Base-by-base conservation (phyloP, 1,284 basidiomycete genomes). In the Neonothopanus nambi region DNA sequence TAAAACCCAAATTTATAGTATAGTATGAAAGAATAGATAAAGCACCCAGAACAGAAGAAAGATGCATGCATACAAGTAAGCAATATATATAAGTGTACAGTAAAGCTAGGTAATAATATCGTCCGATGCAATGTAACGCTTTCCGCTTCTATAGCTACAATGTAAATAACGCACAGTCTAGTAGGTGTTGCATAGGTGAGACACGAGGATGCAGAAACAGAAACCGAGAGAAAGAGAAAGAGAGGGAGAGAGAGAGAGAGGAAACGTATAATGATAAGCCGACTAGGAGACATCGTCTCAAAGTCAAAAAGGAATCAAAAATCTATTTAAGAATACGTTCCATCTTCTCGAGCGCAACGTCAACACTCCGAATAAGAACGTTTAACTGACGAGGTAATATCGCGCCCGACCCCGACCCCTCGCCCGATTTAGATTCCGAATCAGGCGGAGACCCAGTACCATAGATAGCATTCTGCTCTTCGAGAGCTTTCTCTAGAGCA, bases 401-500 rank as follows among this genome's bases (percentile, higher is more conserved):
- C 1, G 69, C 65, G 12, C 59, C 67, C 23, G 54, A 50, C 48
- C 49, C 56, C n/a, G n/a, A n/a, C n/a, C n/a, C n/a, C 56, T 61
- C 61, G 53, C 51, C 58, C 46, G 24, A 55, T 57, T 63, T 61
- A 18, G 40, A 36, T 51, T 52, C 58, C 47, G 24, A 54, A 57
- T 63, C 61, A 17, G 42, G 28, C 44, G 30, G 44, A 58, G 30
- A 51, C 57, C 51, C 56, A 53, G 50, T 61, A 50, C 18, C 56
- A 30, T 39, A 56, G 57, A 58, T 51, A 60, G 52, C 26, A 48
- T 54, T 59, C 17, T 74, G 69, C 37, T 72, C 63, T 38, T 68
- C 68, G 59, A 93, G 75, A 0, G 89, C 89, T 42, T 74, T 76
- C 64, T 93, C 91, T 21, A 94, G 77, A 0, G 81, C 85, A 58